Base-by-base conservation (phyloP, 1,284 basidiomycete genomes). In the Ganoderma lucidum region DNA sequence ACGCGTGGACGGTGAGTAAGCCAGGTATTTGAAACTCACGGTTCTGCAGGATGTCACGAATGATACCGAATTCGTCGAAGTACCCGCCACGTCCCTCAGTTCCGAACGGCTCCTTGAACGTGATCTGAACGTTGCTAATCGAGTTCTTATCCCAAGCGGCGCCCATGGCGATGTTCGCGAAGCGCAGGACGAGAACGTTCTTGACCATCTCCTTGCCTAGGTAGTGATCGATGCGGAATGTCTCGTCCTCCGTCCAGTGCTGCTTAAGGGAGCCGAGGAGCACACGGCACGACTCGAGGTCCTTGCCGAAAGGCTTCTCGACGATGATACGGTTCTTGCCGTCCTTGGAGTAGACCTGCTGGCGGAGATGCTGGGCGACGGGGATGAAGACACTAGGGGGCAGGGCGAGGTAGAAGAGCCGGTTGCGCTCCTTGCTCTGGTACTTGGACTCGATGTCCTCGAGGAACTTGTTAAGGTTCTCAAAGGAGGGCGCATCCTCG, bases 181-280 rank as follows among this genome's bases (percentile, higher is more conserved):
- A 98, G 55, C 96, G 92, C 63, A 98, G 85, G 42, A 98, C 95
- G 71, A 98, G 92, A 68, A 98, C 81, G 81, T 98, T 98, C 87
- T 98, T 98, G 80, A 98, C 94, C 96, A 98, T 98, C 87, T 98
- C 96, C 85, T 98, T 98, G 72, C 96, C 96, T 67, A 98, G 92
- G 81, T 98, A 98, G 80, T 98, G 96, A 82, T 98, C 96, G 80
- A 98, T 98, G 72, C 96, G 94, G 90, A 95, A 98, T 10, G 96
- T 98, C 85, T 98, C 96, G 59, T 97, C 94, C 82, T 98, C 96
- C 5, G 87, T 86, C 96, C 96, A 98, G 75, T 95, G 90, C 74
- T 90, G 80, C 84, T 96, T 97, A 80, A 98, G 86, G 14, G 90
- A 85, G 48, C 83, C 80, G 73, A 98, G 89, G 73, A 98, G 91